phyloP scores from a whole-genome alignment of 495 filamentous ascomycete species.

The Annulohypoxylon nitens region DNA sequence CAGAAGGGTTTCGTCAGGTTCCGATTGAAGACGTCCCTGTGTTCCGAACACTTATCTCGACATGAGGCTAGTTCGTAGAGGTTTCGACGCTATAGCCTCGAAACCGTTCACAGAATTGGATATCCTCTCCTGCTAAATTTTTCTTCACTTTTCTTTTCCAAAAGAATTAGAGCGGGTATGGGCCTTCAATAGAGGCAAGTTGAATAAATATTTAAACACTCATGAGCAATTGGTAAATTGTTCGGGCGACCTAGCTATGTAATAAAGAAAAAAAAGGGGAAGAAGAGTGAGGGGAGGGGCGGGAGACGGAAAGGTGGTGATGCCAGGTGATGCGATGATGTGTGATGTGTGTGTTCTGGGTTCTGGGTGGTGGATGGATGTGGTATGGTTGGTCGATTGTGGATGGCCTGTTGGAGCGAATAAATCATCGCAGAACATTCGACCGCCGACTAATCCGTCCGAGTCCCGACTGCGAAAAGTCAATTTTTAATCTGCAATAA shows the following conservation, averaged over 20 bases:
- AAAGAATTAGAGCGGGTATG: neutral
- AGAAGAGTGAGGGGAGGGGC: constrained; percentile 4
- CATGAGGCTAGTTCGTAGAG: constrained; percentile 29
- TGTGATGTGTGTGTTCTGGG: neutral
- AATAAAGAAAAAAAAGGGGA: constrained; percentile 12
- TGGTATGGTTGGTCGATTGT: neutral
- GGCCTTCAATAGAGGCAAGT: constrained; percentile 27
- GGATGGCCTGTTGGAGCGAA: constrained; percentile 11
- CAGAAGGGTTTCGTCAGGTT: constrained; percentile 30
- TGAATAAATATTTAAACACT: constrained; percentile 21
- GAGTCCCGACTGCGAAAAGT: constrained; percentile 28
- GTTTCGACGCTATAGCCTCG: constrained; percentile 32
- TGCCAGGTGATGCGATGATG: constrained; percentile 24
- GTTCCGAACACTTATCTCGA: constrained; percentile 25
- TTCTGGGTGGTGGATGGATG: neutral
- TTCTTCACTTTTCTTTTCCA: neutral
- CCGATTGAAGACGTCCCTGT: constrained; percentile 35
- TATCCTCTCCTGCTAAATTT: neutral
- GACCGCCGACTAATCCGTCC: constrained; percentile 41
- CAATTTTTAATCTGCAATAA: constrained; percentile 29
- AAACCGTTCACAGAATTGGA: constrained; percentile 17
- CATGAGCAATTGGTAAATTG: constrained; percentile 16
- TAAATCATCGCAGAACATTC: constrained; percentile 31
- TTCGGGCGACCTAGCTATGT: neutral
- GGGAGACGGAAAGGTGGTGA: constrained; percentile 21